Evolutionary conservation across 1,284 basidiomycete species (phyloP), one percentile per base, ranked within the genome.

Genomic region (Agroathelia rolfsii): DNA sequence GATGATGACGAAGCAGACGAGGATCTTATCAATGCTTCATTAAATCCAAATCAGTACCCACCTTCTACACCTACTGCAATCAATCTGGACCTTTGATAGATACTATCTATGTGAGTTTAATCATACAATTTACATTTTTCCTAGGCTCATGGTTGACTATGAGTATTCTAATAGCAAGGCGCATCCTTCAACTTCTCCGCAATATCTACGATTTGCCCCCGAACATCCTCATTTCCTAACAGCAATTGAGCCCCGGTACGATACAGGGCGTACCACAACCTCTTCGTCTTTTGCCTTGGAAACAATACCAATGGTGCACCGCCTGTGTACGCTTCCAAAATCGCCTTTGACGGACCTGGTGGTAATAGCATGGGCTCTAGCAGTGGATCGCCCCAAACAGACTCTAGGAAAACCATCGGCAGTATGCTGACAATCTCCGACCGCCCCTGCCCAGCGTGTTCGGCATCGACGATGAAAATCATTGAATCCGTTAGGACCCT

Each of bases 351-450:
- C 8, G 69, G 66, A 9, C 60, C 59, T 0, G 61, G 56, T 0
- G 62, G 58, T 19, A 71, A 44, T 52, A 83, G 75, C 42, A 72
- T 62, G 6, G 64, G 55, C 48, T 83, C 81, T 29, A 82, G 58
- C 23, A 81, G 52, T 5, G 79, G 81, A 47, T 84, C 81, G 13
- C 77, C 80, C 72, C 76, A 84, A n/a, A 82, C 40, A 6, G 75
- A 71, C 41, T 66, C 68, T 1, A 61, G 54, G 17, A 77, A 51
- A 19, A 61, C 66, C 22, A 22, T 18, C 1, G 71, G 71, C 1
- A 71, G 52, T 33, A 75, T 56, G 19, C 61, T 64, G 12, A 55
- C 55, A 18, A 72, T 58, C 7, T n/a, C n/a, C n/a, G 21, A 22
- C 13, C 45, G 43, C 6, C 47, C 46, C 6, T 41, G 43, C 21